Evolutionary conservation across 257 asterid species (phyloP), one percentile per base, ranked within the genome.

Genomic region (Salvia rosmarinus): DNA sequence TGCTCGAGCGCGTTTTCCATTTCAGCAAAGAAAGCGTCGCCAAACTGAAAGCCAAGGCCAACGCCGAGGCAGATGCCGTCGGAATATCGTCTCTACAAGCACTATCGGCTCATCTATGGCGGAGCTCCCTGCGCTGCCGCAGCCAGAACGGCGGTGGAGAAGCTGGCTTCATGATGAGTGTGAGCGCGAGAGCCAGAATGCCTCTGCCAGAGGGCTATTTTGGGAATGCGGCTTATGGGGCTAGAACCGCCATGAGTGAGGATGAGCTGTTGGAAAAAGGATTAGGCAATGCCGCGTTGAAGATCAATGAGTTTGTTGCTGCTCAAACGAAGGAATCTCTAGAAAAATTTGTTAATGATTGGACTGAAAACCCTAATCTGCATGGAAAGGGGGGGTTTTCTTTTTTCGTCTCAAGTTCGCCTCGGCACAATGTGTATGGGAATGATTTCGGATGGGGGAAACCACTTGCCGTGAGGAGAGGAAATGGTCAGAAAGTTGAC

Each of bases 391-490:
- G 12, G 58, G 7, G 21, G 1, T 3, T 7, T 4, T 5, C 55
- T 1, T 60, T 79, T 6, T 11, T 68, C 3, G 35, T 83, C 6
- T 44, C 76, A 13, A 82, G 90, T 46, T 87, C 90, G 6, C 89
- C 90, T 0, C 71, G 92, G 62, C 75, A 79, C 75, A 23, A 84
- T 57, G 85, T 89, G 73, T 84, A 89, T 16, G 89, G 81, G 0
- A 80, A 70, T 14, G 90, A 87, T 37, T 87, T 87, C 17, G 88
- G 96, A 12, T 82, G 89, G 80, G 96, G 96, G 0, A 78, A 74
- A 68, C 86, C 92, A 0, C 7, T 85, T 0, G 86, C 85, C 0
- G 86, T 81, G 65, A 67, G 92, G 35, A 62, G 68, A 5, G 68
- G 68, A 9, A 3, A 3, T 1, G 34, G 11, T 1, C 34, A 39